Evolutionary conservation across 495 filamentous ascomycete species (phyloP).

Genomic region (Xylaria longipes): DNA sequence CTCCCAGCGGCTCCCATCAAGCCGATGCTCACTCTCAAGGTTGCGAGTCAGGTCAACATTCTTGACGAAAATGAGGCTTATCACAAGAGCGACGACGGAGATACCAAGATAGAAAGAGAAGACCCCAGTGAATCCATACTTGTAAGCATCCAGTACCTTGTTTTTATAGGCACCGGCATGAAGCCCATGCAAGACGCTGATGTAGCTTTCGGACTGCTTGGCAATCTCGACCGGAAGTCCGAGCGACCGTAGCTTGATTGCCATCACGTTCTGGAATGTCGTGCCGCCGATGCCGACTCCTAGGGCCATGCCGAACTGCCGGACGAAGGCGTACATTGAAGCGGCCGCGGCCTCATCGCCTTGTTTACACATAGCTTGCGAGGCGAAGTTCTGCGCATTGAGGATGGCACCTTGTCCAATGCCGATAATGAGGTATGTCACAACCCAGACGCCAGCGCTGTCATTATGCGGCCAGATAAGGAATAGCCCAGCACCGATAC

Average conservation of each 20-base stretch:
- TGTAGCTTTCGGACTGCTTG: constrained; percentile 55
- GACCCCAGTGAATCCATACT: constrained; percentile 36
- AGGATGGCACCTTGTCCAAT: constrained; percentile 62
- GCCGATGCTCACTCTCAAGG: constrained; percentile 29
- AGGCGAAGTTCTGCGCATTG: constrained; percentile 55
- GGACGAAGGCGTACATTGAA: constrained; percentile 65
- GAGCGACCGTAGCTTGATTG: constrained; percentile 48
- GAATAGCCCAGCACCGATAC: constrained; percentile 57
- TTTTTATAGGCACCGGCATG: constrained; percentile 37
- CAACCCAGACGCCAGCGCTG: constrained; percentile 54
- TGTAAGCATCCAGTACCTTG: constrained; percentile 45
- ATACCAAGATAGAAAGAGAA: constrained; percentile 30
- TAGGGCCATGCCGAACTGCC: constrained; percentile 67
- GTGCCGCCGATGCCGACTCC: constrained; percentile 68
- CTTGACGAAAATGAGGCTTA: constrained; percentile 29
- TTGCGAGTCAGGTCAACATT: constrained; percentile 31
- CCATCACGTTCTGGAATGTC: constrained; percentile 66
- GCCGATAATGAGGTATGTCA: constrained; percentile 59
- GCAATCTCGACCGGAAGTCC: constrained; percentile 48
- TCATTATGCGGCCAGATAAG: constrained; percentile 55
- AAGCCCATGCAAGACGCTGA: constrained; percentile 47
- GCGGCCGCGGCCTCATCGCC: constrained; percentile 62
- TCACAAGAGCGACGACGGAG: constrained; percentile 28
- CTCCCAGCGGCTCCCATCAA: constrained; percentile 26
- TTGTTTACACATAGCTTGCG: constrained; percentile 57